Base-by-base conservation (phyloP, 257 asterid species). In the Striga asiatica region DNA sequence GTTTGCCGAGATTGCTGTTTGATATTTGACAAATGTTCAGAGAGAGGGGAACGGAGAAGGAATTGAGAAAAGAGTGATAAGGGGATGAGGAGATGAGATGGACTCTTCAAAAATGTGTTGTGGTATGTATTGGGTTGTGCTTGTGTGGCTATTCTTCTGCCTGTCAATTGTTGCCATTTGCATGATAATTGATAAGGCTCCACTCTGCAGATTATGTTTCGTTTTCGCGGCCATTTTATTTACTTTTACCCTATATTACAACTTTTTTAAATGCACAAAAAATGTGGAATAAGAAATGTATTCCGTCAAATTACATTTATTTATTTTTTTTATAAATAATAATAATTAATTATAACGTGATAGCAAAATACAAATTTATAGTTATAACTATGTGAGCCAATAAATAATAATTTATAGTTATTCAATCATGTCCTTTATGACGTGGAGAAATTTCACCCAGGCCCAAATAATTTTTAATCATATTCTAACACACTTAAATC, bases 111-210 rank as follows among this genome's bases (percentile, higher is more conserved):
- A 54, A 74, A 59, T 60, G 70, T 32, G 21, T 1, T 41, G 48
- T 41, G 48, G 41, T 22, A 11, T 60, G 80, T 71, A 71, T 66
- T 64, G 78, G 79, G 60, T 67, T 54, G 46, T 28, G 76, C 50
- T 72, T 84, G 83, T 78, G 94, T 81, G 94, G 88, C 84, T 61
- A 60, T 70, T 71, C 79, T 9, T 76, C 50, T 54, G 48, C 84
- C 89, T 74, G 67, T 71, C 78, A 71, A 70, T 59, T 70, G 21
- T 57, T 42, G 61, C 53, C 74, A 60, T 39, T 70, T 71, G 80
- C 73, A 74, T 66, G 89, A 81, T 78, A 78, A 78, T 8, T 34
- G 41, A 34, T 9, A 9, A 34, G 41, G 41, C 41, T 34, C 38
- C 8, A 10, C 35, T 29, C 9, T 29, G 35, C 5, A 29, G 35